These are phyloP conservation scores for Cyberlindnera misumaiensis DNA, from an alignment of 805 yeast species.

Conservation along the genomic window DNA sequence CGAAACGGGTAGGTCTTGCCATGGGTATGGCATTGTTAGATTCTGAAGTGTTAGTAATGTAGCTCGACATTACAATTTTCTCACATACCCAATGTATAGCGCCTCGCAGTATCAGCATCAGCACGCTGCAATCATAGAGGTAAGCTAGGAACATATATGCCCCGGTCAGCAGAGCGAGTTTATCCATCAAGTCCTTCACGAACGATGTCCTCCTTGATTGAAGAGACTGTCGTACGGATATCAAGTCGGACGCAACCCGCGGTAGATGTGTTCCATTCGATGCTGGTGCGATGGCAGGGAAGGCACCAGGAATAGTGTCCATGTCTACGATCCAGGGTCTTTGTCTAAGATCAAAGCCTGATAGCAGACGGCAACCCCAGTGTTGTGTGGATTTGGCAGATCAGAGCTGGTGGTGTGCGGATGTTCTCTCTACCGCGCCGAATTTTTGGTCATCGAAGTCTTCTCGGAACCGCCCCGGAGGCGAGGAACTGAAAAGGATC, in stretches of 20 bases:
- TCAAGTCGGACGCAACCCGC: constrained; percentile 4
- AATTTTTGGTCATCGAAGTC: too few species aligned
- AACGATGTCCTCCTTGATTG: constrained; percentile 11
- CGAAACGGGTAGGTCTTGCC: constrained; percentile 4
- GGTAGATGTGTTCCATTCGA: neutral
- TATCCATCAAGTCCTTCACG: constrained; percentile 8
- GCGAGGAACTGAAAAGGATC: neutral
- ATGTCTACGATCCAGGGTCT: neutral
- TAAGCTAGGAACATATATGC: constrained; percentile 12
- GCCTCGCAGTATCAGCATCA: constrained; percentile 13
- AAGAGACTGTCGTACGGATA: constrained; percentile 9
- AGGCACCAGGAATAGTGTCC: constrained; percentile 1
- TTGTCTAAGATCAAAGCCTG: too few species aligned
- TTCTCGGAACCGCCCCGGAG: too few species aligned
- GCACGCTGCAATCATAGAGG: constrained; percentile 23
- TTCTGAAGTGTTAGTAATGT: constrained; percentile 1
- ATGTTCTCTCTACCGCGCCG: too few species aligned
- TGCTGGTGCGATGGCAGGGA: neutral
- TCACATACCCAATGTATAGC: constrained; percentile 10
- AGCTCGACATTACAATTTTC: neutral
- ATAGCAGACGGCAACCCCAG: too few species aligned
- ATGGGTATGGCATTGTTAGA: neutral
- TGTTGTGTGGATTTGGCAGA: too few species aligned
- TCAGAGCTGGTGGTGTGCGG: too few species aligned
- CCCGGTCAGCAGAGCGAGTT: constrained; percentile 7